These are phyloP conservation scores for Yamadazyma takamatsuzukensis DNA, from an alignment of 805 yeast species.

Conservation along the genomic window DNA sequence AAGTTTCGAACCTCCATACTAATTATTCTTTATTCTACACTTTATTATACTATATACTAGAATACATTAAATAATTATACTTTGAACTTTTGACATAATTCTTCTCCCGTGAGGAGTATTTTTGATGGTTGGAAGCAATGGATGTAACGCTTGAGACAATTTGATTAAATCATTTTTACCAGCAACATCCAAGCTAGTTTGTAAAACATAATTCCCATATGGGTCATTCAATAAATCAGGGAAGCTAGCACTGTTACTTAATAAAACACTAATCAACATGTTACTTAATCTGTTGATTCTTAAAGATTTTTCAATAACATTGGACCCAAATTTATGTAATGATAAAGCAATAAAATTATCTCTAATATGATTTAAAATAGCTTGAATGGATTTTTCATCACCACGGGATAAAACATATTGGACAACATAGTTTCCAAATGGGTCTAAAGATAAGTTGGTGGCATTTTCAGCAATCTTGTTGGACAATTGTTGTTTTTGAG, in stretches of 20 bases:
- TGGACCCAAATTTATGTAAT: conserved; percentile 60
- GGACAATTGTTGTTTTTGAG: conserved; percentile 67
- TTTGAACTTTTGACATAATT: conserved; percentile 64
- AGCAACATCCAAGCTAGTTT: conserved; percentile 57
- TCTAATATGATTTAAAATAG: conserved; percentile 34
- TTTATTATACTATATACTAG: neutral
- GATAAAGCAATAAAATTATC: conserved; percentile 42
- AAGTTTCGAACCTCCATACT: too few species aligned
- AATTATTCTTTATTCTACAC: too few species aligned
- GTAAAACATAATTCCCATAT: conserved; percentile 57
- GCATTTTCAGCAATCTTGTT: conserved; percentile 66
- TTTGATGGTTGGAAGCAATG: conserved; percentile 72
- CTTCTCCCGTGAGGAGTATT: conserved; percentile 97
- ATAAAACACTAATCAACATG: conserved; percentile 41
- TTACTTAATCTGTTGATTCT: conserved; percentile 46
- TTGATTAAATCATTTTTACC: conserved; percentile 47
- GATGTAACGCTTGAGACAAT: conserved; percentile 59
- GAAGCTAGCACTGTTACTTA: conserved; percentile 32
- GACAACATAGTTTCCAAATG: conserved; percentile 95
- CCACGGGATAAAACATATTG: conserved; percentile 75
- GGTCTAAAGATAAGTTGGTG: conserved; percentile 74
- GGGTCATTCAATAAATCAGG: conserved; percentile 51
- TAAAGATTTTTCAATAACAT: conserved; percentile 55
- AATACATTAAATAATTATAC: conserved; percentile 7
- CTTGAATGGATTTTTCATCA: conserved; percentile 29